These are phyloP conservation scores for Trichophyton rubrum DNA, from an alignment of 2,329 filamentous ascomycete genomes.

Conservation along the genomic window DNA sequence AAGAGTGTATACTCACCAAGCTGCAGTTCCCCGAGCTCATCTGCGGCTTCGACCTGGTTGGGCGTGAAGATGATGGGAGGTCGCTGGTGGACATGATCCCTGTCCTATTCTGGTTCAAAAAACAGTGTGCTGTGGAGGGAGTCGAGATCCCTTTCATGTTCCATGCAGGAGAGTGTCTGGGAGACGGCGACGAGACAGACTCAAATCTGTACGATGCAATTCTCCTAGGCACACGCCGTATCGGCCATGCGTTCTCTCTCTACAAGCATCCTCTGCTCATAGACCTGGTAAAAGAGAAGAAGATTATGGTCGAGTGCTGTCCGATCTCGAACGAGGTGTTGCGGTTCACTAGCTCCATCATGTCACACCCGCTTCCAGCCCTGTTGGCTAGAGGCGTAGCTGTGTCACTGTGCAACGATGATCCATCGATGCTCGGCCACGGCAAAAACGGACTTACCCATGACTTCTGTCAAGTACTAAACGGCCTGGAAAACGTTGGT, in stretches of 20 bases:
- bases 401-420: conserved; percentile 77
- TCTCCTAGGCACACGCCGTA: conserved; percentile 71
- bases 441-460: conserved; percentile 71
- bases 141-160: conserved; percentile 90
- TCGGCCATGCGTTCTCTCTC: conserved; percentile 78
- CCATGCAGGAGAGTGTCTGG: conserved; percentile 80
- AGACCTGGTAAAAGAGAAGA: conserved; percentile 77
- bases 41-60: conserved; percentile 72
- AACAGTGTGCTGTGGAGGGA: conserved; percentile 63
- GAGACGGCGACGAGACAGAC: conserved; percentile 63
- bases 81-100: conserved; percentile 66
- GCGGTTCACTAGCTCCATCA: conserved; percentile 61
- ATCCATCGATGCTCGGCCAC: conserved; percentile 77
- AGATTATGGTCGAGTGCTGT: conserved; percentile 79
- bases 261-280: conserved; percentile 85
- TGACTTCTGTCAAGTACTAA: conserved; percentile 90
- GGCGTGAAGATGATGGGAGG: conserved; percentile 69
- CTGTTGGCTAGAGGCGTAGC: conserved; percentile 12
- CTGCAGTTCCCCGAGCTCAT: conserved; percentile 27
- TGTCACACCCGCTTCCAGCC: conserved; percentile 61
- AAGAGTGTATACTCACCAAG: conserved; percentile 74
- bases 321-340: conserved; percentile 85
- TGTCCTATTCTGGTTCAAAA: conserved; percentile 86
- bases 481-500: conserved; percentile 83
- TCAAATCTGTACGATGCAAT: conserved; percentile 82